Evolutionary conservation across 2,329 filamentous ascomycete species (phyloP).

Genomic region (Lasiodiplodia citricola): DNA sequence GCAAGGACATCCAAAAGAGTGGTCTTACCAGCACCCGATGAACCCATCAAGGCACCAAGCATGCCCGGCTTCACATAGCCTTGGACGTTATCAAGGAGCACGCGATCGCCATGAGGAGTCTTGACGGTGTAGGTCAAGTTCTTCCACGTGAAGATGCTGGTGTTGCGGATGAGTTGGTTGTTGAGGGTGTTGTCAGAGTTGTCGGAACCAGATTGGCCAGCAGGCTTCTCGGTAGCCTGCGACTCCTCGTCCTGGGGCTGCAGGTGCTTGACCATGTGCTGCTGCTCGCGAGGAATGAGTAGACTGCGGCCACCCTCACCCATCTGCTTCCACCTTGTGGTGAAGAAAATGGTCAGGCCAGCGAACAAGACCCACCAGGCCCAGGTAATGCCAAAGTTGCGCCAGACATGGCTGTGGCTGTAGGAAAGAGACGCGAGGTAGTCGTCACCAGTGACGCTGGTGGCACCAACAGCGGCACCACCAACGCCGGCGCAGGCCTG

Average conservation of each 20-base stretch:
- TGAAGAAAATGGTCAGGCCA: constrained; percentile 62
- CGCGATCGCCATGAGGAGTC: constrained; percentile 29
- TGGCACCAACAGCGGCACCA: constrained; percentile 58
- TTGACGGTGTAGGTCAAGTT: constrained; percentile 28
- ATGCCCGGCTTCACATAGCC: constrained; percentile 29
- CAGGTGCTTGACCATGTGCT: constrained; percentile 33
- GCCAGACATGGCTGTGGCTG: constrained; percentile 36
- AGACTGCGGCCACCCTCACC: constrained; percentile 61
- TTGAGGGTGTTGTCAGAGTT: constrained; percentile 32
- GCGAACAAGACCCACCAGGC: constrained; percentile 68
- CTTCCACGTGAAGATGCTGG: constrained; percentile 71
- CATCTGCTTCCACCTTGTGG: constrained; percentile 61
- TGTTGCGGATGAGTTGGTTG: constrained; percentile 63
- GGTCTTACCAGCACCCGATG: constrained; percentile 26
- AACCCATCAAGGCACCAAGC: constrained; percentile 27
- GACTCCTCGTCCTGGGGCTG: constrained; percentile 58
- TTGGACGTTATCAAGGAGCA: constrained; percentile 29
- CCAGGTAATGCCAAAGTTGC: constrained; percentile 50
- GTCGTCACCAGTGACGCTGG: constrained; percentile 60
- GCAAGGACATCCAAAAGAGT: constrained; percentile 24
- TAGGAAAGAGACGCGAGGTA: constrained; percentile 61
- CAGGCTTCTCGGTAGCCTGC: constrained; percentile 30
- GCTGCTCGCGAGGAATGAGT: constrained; percentile 64
- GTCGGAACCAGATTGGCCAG: neutral
- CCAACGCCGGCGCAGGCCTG: constrained; percentile 65